phyloP scores from a whole-genome alignment of 371 early-diverging fungal species.

The Dentiscutata heterogama region DNA sequence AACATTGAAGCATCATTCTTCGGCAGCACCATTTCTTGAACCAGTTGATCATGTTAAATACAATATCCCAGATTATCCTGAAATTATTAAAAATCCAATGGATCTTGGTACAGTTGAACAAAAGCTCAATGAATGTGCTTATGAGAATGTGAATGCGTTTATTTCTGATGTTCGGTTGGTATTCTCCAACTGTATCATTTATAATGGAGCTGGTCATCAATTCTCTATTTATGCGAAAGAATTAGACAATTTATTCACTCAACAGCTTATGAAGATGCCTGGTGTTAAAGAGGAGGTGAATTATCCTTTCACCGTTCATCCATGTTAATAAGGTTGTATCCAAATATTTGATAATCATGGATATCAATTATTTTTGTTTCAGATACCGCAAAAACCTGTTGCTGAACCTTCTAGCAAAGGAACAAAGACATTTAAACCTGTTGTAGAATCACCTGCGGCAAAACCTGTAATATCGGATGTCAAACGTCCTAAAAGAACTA shows the following conservation, averaged over 20 bases:
- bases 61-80: constrained; percentile 95
- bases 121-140: constrained; percentile 82
- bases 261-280: constrained; percentile 78
- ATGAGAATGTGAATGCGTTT: constrained; percentile 74
- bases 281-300: constrained; percentile 36
- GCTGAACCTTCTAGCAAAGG: constrained; percentile 23
- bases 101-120: constrained; percentile 95
- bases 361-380: background rate
- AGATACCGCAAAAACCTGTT: background rate
- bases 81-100: constrained; percentile 96
- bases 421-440: constrained; percentile 2
- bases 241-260: constrained; percentile 79
- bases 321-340: background rate
- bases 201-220: constrained; percentile 85
- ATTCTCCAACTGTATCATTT: constrained; percentile 91
- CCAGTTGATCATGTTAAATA: constrained; percentile 96
- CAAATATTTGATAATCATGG: background rate
- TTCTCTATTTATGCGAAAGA: constrained; percentile 81
- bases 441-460: constrained; percentile 47
- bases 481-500: constrained; percentile 75
- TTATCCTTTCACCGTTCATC: background rate
- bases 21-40: constrained; percentile 83
- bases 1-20: constrained; percentile 77
- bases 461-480: constrained; percentile 53
- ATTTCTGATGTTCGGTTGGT: constrained; percentile 82